Percentiles rank a stretch among this genome's conserved stretches.
Evolutionary conservation across 257 asterid genomes (phyloP).

Genomic region (Mitragyna speciosa): DNA sequence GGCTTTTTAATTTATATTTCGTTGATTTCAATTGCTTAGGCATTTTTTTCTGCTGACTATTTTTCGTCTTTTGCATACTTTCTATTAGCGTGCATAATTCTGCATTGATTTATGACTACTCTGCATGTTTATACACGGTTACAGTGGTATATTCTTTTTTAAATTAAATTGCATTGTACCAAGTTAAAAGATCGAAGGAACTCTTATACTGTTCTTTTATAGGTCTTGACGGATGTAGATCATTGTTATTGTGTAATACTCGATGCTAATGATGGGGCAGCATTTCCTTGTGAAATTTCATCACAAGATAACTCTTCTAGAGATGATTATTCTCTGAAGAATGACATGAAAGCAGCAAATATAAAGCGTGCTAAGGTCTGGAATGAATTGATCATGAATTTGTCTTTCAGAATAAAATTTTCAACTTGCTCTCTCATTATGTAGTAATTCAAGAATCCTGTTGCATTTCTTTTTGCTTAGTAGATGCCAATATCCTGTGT

Average conservation of each 20-base stretch:
- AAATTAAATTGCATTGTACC: neutral
- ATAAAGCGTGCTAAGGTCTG: conserved; percentile 72
- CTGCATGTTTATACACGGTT: neutral
- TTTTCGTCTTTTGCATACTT: neutral
- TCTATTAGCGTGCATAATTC: neutral
- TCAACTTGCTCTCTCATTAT: neutral
- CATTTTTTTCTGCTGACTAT: neutral
- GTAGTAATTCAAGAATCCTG: neutral
- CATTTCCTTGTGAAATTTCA: conserved; percentile 63
- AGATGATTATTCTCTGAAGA: conserved; percentile 42
- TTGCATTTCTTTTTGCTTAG: neutral
- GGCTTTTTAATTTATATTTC: neutral
- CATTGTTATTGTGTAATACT: conserved; percentile 95
- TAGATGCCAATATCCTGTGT: too few species aligned
- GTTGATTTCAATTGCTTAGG: neutral
- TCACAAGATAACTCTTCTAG: conserved; percentile 36
- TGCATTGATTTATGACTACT: neutral
- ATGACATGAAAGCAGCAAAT: conserved; percentile 48
- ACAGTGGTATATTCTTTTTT: too few species aligned
- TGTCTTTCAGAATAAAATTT: neutral
- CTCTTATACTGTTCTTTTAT: conserved; percentile 24
- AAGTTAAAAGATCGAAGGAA: neutral
- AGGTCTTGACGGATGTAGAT: conserved; percentile 95
- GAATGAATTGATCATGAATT: neutral
- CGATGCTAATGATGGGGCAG: conserved; percentile 89